Conservation (phyloP, 1,139 yeast genomes). For the Ogataea hybrid region DNA sequence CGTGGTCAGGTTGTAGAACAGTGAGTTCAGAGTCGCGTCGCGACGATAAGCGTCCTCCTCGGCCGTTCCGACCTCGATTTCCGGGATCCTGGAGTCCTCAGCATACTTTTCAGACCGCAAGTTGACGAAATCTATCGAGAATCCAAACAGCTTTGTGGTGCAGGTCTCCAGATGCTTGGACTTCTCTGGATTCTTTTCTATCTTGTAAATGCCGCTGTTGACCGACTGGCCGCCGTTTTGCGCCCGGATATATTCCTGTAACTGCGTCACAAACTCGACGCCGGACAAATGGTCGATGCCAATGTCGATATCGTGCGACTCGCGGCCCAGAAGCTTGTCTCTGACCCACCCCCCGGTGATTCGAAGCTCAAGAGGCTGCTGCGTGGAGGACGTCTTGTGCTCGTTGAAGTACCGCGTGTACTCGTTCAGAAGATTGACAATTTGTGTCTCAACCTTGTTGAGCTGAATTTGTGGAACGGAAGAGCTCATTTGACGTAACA, state of each 20-base stretch:
- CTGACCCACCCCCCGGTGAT: conserved; percentile 99
- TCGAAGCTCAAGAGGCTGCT: conserved; percentile 50
- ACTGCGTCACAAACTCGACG: conserved; percentile 71
- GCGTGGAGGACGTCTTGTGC: conserved; percentile 1
- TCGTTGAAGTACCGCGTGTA: conserved; percentile 29
- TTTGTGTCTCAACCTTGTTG: conserved; percentile 26
- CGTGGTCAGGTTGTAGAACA: conserved; percentile 77
- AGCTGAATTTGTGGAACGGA: conserved; percentile 20
- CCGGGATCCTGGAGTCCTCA: conserved; percentile 77
- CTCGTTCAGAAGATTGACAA: conserved; percentile 26
- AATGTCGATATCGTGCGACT: conserved; percentile 85
- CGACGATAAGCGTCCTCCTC: conserved; percentile 87
- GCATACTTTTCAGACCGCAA: conserved; percentile 85
- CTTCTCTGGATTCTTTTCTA: conserved; percentile 90
- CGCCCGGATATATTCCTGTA: conserved; percentile 50
- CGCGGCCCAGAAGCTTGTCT: conserved; percentile 79
- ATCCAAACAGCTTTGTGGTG: conserved; percentile 77
- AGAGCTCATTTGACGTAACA: conserved; percentile 3
- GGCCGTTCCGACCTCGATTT: conserved; percentile 78
- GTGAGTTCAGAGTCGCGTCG: conserved; percentile 91
- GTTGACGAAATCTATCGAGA: conserved; percentile 91
- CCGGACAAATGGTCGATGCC: conserved; percentile 87
- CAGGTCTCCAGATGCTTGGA: conserved; percentile 96
- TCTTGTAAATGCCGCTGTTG: conserved; percentile 59
- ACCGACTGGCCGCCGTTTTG: conserved; percentile 41